A percentile compares a stretch with the other conserved stretches of the same genome.
These are phyloP conservation scores for Globisporangium parvum DNA, from an alignment of 352 stramenopile genomes.

Conservation along the genomic window DNA sequence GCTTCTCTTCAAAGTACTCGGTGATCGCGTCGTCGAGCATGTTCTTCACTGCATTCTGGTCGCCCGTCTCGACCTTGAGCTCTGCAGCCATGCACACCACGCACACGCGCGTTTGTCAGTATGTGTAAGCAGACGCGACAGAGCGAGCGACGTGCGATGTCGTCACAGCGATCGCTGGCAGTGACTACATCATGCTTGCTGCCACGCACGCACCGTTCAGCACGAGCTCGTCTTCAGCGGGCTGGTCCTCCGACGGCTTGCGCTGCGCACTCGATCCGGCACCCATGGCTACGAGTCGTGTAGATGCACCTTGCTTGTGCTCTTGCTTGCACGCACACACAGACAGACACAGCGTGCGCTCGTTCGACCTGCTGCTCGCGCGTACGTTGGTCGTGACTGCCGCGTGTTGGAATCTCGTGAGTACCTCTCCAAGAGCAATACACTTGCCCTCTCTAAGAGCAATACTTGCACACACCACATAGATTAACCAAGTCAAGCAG, in stretches of 20 bases:
- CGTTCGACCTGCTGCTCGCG: neutral
- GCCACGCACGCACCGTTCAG: too few relatives aligned
- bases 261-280: constrained; percentile 22
- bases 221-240: constrained; percentile 42
- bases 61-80: constrained; percentile 62
- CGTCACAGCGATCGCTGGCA: too few relatives aligned
- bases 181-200: too few relatives aligned
- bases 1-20: constrained; percentile 63
- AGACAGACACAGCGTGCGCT: neutral
- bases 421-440: too few relatives aligned
- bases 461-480: neutral
- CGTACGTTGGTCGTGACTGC: too few relatives aligned
- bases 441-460: too few relatives aligned
- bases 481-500: neutral
- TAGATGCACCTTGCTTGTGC: neutral
- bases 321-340: neutral
- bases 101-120: neutral
- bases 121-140: neutral
- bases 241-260: constrained; percentile 49
- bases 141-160: neutral
- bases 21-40: constrained; percentile 77
- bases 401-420: too few relatives aligned
- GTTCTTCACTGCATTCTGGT: constrained; percentile 86
- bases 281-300: constrained; percentile 6
- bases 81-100: constrained; percentile 19